These are phyloP conservation scores for Amanita pseudoporphyria DNA, from an alignment of 768 basidiomycete species.

Conservation along the genomic window DNA sequence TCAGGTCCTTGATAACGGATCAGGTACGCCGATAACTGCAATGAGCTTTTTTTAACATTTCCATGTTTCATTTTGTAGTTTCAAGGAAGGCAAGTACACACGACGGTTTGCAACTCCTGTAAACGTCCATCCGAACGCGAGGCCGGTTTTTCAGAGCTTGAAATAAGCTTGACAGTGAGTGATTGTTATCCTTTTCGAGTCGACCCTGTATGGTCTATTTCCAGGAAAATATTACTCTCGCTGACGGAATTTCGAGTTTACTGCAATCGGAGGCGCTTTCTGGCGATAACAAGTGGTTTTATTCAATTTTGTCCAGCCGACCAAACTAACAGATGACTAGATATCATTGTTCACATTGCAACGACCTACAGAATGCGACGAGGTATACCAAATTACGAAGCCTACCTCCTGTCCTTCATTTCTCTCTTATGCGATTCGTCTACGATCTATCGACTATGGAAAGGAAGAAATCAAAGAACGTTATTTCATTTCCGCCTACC, in stretches of 20 bases:
- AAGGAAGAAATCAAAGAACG: conserved; percentile 81
- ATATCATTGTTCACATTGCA: conserved; percentile 75
- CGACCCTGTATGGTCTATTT: not conserved
- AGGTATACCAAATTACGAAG: conserved; percentile 61
- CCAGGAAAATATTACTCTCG: conserved; percentile 63
- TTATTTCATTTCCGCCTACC: conserved; percentile 63
- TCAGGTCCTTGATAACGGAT: conserved; percentile 62
- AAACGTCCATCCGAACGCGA: conserved; percentile 54
- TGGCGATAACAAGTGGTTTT: conserved; percentile 69
- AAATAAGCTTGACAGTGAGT: conserved; percentile 70
- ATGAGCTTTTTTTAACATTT: not conserved
- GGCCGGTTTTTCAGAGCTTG: conserved; percentile 79
- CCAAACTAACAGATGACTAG: conserved; percentile 26
- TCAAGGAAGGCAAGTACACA: conserved; percentile 77
- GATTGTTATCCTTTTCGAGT: not conserved
- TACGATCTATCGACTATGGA: conserved; percentile 72
- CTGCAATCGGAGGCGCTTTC: conserved; percentile 64
- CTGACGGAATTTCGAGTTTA: conserved; percentile 58
- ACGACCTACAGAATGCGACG: conserved; percentile 65
- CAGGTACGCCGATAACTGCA: conserved; percentile 38
- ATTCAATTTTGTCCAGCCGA: not conserved
- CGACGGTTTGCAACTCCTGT: conserved; percentile 70
- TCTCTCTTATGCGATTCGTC: conserved; percentile 89
- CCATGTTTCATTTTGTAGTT: conserved; percentile 42
- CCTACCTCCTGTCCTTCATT: conserved; percentile 84